Base-by-base conservation (phyloP, 2,329 filamentous ascomycete species). In the Fusarium sp. region DNA sequence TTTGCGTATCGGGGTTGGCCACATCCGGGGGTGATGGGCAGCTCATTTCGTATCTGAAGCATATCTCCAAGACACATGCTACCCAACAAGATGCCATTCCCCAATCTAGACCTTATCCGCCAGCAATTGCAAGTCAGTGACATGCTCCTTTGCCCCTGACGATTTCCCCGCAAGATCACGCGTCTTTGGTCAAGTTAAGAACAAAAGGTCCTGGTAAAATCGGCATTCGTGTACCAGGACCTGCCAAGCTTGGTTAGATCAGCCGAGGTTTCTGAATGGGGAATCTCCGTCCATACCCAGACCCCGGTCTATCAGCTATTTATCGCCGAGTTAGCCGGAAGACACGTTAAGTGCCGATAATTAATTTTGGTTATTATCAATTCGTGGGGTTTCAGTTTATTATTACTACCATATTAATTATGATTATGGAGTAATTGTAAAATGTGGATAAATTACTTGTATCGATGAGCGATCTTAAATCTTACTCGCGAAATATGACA, bases 271-370 rank as follows among this genome's bases (percentile, higher is more conserved):
- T 33, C 58, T 61, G 21, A 63, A 42, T 63, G 43, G 59, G n/a
- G 23, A 47, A 33, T 26, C n/a, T 20, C n/a, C n/a, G 39, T 11
- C 24, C 48, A 52, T 52, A n/a, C n/a, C 16, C 29, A 8, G n/a
- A 55, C 23, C 29, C 42, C 21, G 20, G 28, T 35, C 28, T 35
- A 16, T 31, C 41, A 7, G 2, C 24, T 35, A 38, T 47, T 24
- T 47, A 35, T 64, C 38, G 59, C 61, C 61, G 61, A 64, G 7
- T 64, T 58, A 64, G 38, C 61, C 59, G 59, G 33, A n/a, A 39
- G 28, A 6, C 23, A 39, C 16, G 31, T 20, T 8, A 56, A 37
- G 43, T 42, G 11, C 56, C 56, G 47, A 33, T 42, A 15, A n/a
- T 29, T 50, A n/a, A 43, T 41, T 5, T n/a, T n/a, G 7, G 7